phyloP scores from a whole-genome alignment of 176 grass and related monocot genomes.

The sorghum (Sorghum bicolor) region DNA sequence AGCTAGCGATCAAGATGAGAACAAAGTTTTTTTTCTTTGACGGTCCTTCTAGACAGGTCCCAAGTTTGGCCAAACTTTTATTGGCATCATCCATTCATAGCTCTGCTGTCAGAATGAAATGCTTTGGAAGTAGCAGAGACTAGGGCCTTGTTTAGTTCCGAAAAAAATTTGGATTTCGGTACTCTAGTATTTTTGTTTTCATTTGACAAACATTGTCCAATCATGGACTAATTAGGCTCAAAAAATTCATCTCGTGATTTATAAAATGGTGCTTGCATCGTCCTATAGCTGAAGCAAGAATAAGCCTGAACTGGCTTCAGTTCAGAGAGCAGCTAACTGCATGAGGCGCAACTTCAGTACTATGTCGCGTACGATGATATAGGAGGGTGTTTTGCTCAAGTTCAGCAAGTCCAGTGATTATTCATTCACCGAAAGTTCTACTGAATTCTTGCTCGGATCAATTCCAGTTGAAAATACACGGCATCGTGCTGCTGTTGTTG shows the following conservation, averaged over 20 bases:
- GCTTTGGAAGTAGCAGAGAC: not conserved
- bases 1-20: not conserved
- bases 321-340: not conserved
- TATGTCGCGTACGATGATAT: not conserved
- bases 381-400: not conserved
- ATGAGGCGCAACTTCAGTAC: not conserved
- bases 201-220: no score
- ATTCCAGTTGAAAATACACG: not conserved
- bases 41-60: not conserved
- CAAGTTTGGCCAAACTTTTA: not conserved
- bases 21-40: not conserved
- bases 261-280: no score
- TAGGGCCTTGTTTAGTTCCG: no score
- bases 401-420: not conserved
- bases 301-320: not conserved
- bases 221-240: no score
- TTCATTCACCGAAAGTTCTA: not conserved
- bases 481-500: not conserved
- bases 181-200: no score
- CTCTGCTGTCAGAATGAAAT: not conserved
- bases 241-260: no score
- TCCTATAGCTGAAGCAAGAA: no score
- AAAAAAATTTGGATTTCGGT: no score
- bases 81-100: not conserved
- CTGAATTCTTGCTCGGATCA: not conserved